Conservation (phyloP, 1,139 yeast genomes). For the Blastobotrys buckinghamii region DNA sequence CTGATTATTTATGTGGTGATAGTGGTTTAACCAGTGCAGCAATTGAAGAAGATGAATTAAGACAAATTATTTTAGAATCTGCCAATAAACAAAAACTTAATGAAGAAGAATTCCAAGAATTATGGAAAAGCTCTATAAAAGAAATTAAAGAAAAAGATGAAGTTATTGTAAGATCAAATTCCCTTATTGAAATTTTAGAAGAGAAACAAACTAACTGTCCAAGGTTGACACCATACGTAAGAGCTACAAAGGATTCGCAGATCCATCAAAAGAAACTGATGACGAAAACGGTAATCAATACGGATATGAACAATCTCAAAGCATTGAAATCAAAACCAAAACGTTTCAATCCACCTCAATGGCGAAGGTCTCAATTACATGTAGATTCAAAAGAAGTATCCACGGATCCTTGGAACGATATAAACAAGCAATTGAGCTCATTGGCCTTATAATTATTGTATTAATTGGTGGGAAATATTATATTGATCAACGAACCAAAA, state of each 20-base stretch:
- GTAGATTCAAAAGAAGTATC: conserved; percentile 27
- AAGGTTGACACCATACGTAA: conserved; percentile 24
- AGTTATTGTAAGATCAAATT: conserved; percentile 70
- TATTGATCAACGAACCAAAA: neutral
- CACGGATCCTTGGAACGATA: conserved; percentile 29
- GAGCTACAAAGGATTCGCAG: conserved; percentile 20
- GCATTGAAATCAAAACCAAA: conserved; percentile 23
- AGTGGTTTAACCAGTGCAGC: conserved; percentile 35
- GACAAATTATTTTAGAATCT: conserved; percentile 19
- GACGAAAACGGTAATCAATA: conserved; percentile 15
- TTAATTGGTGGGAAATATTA: conserved; percentile 8
- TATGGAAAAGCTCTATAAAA: conserved; percentile 64
- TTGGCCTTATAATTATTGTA: conserved; percentile 10
- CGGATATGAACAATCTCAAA: conserved; percentile 20
- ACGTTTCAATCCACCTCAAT: conserved; percentile 33
- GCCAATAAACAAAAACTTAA: conserved; percentile 38
- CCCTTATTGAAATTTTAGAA: conserved; percentile 26
- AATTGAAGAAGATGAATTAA: conserved; percentile 29
- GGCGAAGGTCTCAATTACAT: conserved; percentile 32
- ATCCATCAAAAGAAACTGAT: conserved; percentile 5
- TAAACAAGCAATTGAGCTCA: conserved; percentile 25
- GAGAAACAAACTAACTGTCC: conserved; percentile 8
- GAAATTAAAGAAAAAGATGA: conserved; percentile 70
- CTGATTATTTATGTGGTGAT: conserved; percentile 60
- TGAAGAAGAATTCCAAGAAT: conserved; percentile 71